Evolutionary conservation across 352 stramenopile species (phyloP).

Genomic region (Aphanomyces astaci): DNA sequence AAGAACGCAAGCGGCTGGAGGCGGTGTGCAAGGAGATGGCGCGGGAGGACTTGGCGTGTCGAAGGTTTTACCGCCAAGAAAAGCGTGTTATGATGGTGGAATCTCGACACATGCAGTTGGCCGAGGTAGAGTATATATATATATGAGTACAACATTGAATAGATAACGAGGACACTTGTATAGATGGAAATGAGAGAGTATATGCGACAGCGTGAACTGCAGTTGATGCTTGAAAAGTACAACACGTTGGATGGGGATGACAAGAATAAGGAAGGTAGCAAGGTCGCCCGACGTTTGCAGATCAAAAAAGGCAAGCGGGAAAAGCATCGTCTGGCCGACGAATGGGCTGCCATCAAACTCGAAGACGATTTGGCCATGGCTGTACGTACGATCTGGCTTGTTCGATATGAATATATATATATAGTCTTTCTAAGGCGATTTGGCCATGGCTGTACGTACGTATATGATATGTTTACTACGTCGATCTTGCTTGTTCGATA

Average conservation of each 20-base stretch:
- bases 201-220: conserved; percentile 47
- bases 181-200: conserved; percentile 70
- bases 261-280: conserved; percentile 52
- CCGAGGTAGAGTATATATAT: neutral
- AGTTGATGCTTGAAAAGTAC: conserved; percentile 71
- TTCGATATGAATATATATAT: too few relatives aligned
- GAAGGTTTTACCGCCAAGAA: conserved; percentile 63
- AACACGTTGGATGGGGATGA: conserved; percentile 55
- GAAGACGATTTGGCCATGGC: conserved; percentile 52
- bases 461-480: too few relatives aligned
- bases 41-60: conserved; percentile 46
- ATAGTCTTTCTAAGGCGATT: conserved; percentile 56
- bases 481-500: too few relatives aligned
- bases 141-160: neutral
- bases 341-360: conserved; percentile 55
- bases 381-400: too few relatives aligned
- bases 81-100: conserved; percentile 48
- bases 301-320: conserved; percentile 78
- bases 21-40: conserved; percentile 52
- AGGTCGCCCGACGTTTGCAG: conserved; percentile 53
- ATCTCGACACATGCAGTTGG: conserved; percentile 45
- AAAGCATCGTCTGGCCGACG: conserved; percentile 56
- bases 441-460: conserved; percentile 30
- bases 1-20: conserved; percentile 40
- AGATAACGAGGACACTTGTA: too few relatives aligned